phyloP scores from a whole-genome alignment of 2,329 filamentous ascomycete species.

The Aspergillus fumigatus region DNA sequence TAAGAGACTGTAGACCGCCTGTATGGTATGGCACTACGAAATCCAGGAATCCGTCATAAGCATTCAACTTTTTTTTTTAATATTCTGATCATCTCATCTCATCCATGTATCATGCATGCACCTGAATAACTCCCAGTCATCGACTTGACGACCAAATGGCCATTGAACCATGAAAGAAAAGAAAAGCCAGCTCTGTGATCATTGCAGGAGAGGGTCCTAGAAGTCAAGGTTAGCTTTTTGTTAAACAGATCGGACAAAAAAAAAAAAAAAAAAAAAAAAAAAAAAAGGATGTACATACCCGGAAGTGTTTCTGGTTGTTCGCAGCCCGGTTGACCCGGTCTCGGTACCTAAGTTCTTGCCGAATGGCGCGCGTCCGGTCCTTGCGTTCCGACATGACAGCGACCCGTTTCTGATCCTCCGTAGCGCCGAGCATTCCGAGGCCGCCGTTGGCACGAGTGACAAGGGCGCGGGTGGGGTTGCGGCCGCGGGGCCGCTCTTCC shows the following conservation, averaged over 20 bases:
- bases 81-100: neutral
- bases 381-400: slow-evolving; percentile 64
- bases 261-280: too few relatives aligned
- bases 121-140: neutral
- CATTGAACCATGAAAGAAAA: neutral
- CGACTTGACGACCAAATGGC: neutral
- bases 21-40: neutral
- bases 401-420: slow-evolving; percentile 68
- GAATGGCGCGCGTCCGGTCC: slow-evolving; percentile 61
- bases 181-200: slow-evolving; percentile 17
- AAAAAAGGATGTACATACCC: slow-evolving; percentile 45
- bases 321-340: slow-evolving; percentile 66
- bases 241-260: neutral
- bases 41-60: neutral
- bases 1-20: neutral
- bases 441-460: slow-evolving; percentile 68
- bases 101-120: neutral
- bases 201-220: slow-evolving; percentile 52
- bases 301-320: slow-evolving; percentile 75
- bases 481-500: slow-evolving; percentile 36
- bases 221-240: slow-evolving; percentile 14
- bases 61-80: neutral
- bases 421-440: slow-evolving; percentile 71
- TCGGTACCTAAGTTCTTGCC: slow-evolving; percentile 59
- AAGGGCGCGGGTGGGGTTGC: slow-evolving; percentile 49